Evolutionary conservation across 2,329 filamentous ascomycete genomes (phyloP).

Genomic region (Aspergillus unguis): DNA sequence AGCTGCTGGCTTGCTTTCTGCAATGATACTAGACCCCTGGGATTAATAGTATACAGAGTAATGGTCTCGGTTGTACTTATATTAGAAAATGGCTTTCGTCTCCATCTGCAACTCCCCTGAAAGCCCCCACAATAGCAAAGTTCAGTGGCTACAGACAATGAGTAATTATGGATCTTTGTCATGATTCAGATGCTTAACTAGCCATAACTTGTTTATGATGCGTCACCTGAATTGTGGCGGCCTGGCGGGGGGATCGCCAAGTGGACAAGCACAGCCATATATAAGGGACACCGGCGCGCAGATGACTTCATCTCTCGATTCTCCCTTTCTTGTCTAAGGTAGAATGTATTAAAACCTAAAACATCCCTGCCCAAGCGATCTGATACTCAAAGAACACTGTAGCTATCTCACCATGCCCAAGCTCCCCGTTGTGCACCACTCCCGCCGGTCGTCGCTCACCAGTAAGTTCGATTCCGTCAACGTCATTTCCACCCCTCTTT

Average conservation of each 20-base stretch:
- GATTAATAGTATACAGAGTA: background rate
- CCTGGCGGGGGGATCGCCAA: conserved; percentile 11
- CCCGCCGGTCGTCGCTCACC: conserved; percentile 35
- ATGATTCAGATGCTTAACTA: background rate
- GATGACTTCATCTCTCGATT: conserved; percentile 5
- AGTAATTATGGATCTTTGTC: background rate
- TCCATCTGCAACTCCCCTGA: conserved; percentile 2
- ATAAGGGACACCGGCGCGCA: conserved; percentile 3
- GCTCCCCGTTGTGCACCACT: conserved; percentile 30
- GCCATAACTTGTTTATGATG: background rate
- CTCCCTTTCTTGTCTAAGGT: background rate
- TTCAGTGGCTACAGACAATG: conserved; percentile 10
- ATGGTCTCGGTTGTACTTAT: background rate
- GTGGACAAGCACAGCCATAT: conserved; percentile 6
- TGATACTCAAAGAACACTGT: conserved; percentile 4
- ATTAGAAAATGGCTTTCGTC: background rate
- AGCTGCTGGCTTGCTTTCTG: background rate
- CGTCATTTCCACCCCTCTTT: conserved; percentile 18
- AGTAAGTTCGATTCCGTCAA: conserved; percentile 30
- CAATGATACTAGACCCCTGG: conserved; percentile 3
- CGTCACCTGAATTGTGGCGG: background rate
- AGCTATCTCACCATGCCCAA: conserved; percentile 32
- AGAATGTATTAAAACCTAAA: conserved; percentile 8
- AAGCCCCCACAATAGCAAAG: conserved; percentile 18
- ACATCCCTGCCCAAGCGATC: conserved; percentile 4